phyloP scores from a whole-genome alignment of 768 basidiomycete genomes.

The Suillus tomentosus region DNA sequence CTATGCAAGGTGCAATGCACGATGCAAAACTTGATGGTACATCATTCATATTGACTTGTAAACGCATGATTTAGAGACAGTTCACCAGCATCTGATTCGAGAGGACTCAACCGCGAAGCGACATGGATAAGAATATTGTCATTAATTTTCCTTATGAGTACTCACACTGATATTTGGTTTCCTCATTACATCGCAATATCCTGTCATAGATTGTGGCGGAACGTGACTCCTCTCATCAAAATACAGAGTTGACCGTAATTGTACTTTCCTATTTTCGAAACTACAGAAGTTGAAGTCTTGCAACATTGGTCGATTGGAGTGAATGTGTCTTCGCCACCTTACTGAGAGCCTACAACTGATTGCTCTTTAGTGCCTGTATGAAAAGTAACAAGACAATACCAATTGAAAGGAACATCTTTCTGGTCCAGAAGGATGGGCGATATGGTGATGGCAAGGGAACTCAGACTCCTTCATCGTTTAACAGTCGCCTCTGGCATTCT shows the following conservation, averaged over 20 bases:
- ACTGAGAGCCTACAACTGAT: background rate
- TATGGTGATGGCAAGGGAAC: too few relatives aligned
- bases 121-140: background rate
- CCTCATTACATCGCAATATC: background rate
- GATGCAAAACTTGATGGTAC: background rate
- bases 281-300: too few relatives aligned
- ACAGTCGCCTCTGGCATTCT: background rate
- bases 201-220: background rate
- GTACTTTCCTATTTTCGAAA: background rate
- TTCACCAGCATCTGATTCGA: background rate
- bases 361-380: background rate
- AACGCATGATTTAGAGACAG: background rate
- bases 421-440: background rate
- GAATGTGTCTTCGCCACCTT: background rate
- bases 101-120: background rate
- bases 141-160: background rate
- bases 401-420: background rate
- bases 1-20: background rate
- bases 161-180: background rate
- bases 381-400: background rate
- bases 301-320: background rate
- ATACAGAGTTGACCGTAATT: background rate
- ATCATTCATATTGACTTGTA: background rate
- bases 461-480: background rate
- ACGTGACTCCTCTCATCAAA: background rate